A percentile compares a stretch with the other conserved stretches of the same genome.
phyloP scores from a whole-genome alignment of 2,329 filamentous ascomycete species.

The Neopestalotiopsis sp. region DNA sequence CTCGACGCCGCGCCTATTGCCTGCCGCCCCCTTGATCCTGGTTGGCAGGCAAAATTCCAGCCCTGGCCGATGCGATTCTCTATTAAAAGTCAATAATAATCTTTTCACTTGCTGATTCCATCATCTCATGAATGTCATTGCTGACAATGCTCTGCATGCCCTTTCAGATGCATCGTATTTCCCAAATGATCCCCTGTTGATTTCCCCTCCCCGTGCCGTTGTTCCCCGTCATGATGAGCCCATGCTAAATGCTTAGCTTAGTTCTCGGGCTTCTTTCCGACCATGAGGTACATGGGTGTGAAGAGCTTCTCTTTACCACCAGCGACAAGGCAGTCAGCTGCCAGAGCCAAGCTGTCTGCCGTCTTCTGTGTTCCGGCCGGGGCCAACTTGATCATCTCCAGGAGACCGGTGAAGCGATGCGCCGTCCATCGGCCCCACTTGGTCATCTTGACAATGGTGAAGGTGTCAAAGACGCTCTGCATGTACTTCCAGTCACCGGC shows the following conservation, averaged over 20 bases:
- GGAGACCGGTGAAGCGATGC: slow-evolving; percentile 76
- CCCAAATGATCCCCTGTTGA: background rate
- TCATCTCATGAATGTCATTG: slow-evolving; percentile 16
- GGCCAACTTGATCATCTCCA: slow-evolving; percentile 78
- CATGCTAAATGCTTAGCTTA: slow-evolving; percentile 34
- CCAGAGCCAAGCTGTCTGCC: slow-evolving; percentile 84
- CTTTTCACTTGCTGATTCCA: slow-evolving; percentile 9
- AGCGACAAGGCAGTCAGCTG: slow-evolving; percentile 84
- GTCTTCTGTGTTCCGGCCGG: slow-evolving; percentile 91
- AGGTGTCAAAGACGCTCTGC: slow-evolving; percentile 77
- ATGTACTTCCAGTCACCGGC: slow-evolving; percentile 86
- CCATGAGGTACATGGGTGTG: slow-evolving; percentile 98
- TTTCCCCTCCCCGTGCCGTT: background rate
- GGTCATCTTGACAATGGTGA: slow-evolving; percentile 89
- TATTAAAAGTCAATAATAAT: slow-evolving; percentile 12
- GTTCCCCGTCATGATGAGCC: too few species aligned
- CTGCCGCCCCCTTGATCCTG: background rate
- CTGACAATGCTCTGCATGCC: background rate
- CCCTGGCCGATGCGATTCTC: background rate
- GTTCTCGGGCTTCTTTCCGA: slow-evolving; percentile 79
- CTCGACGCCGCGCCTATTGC: slow-evolving; percentile 1
- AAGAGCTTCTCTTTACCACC: slow-evolving; percentile 91
- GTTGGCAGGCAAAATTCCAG: background rate
- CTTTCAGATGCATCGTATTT: background rate
- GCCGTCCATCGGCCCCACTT: slow-evolving; percentile 77